These are phyloP conservation scores for Rubia tinctorum DNA, from an alignment of 305 asterid species.

Conservation along the genomic window DNA sequence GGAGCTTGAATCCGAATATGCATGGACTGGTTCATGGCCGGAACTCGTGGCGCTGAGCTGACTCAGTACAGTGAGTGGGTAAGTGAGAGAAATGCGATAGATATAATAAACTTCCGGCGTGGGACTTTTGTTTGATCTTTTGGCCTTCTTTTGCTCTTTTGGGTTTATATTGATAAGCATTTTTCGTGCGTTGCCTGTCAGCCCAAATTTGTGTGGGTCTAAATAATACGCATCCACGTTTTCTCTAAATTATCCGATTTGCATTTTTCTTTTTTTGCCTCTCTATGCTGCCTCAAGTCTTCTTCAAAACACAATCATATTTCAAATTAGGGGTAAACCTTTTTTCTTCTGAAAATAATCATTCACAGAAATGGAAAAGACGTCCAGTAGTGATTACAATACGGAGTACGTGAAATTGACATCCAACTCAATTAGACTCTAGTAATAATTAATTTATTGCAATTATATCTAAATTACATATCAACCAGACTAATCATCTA, in stretches of 20 bases:
- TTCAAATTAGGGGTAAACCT: no score
- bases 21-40: constrained; percentile 49
- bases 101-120: constrained; percentile 1
- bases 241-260: constrained; percentile 6
- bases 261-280: not conserved
- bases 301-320: no score
- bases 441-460: no score
- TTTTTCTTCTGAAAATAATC: no score
- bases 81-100: constrained; percentile 5
- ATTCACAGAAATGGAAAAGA: no score
- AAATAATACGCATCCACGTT: not conserved
- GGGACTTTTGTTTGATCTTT: constrained; percentile 4
- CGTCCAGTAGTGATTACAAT: no score
- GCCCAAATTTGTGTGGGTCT: constrained; percentile 11
- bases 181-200: not conserved
- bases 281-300: no score
- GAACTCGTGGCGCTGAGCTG: not conserved
- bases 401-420: no score
- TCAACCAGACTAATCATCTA: no score
- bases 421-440: no score
- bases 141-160: not conserved
- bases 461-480: no score
- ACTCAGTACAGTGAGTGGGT: not conserved
- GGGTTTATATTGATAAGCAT: not conserved
- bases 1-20: constrained; percentile 60